Base-by-base conservation (phyloP, 2,329 filamentous ascomycete species). In the Fulvia fulva region DNA sequence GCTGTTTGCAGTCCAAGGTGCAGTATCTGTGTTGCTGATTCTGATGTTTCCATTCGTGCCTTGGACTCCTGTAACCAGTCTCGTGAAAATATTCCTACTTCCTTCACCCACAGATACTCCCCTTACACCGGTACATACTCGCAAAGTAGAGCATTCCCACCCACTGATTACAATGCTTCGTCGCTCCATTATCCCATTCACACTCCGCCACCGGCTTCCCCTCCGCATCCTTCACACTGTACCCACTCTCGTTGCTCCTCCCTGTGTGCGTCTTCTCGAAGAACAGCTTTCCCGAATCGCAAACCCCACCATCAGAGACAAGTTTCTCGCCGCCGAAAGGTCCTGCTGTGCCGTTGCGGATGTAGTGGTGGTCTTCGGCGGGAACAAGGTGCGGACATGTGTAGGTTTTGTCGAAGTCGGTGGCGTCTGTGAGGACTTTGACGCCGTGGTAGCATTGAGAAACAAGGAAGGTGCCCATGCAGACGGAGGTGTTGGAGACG, bases 401-500 rank as follows among this genome's bases (percentile, higher is more conserved):
- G 55, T 56, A 67, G 44, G 57, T 57, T 21, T 47, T 64, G 37
- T 51, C 51, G 32, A 46, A 34, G 46, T 59, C 43, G 23, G 51
- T 51, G 32, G 52, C 30, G 26, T 57, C 56, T 1, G 60, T 56
- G 51, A 67, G 56, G 25, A 67, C 62, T 32, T 63, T 57, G 25
- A 53, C 57, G 55, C 62, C 60, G 26, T 56, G 57, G 21, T 51
- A 58, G 57, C 65, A 67, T 14, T 55, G 50, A 12, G 57, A 41
- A 22, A 65, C 22, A 2, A 57, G 53, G 23, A 62, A 59, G 11
- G 62, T 54, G 41, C 62, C 65, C 57, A 64, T 67, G 53, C 65
- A 67, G 55, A 62, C 53, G 16, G 62, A 57, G 32, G 60, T 63
- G 59, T 65, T 67, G 45, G 63, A 62, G 37, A 65, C 43, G 49